Evolutionary conservation across 352 stramenopile genomes (phyloP).

Genomic region (Detonula confervacea): DNA sequence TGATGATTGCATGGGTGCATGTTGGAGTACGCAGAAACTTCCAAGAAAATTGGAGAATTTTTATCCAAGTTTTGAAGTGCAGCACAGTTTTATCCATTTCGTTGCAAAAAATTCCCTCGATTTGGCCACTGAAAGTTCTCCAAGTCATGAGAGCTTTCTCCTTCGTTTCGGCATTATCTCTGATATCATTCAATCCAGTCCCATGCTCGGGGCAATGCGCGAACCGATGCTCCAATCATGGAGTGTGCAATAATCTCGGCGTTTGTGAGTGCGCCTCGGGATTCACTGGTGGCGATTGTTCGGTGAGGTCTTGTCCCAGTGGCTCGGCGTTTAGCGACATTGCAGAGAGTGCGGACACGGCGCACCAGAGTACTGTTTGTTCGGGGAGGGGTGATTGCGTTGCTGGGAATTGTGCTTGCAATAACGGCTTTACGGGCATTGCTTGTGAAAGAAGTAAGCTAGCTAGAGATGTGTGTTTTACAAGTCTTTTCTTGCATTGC

Average conservation of each 20-base stretch:
- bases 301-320: slow-evolving; percentile 87
- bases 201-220: slow-evolving; percentile 27
- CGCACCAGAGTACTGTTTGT: slow-evolving; percentile 89
- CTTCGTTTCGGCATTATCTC: slow-evolving; percentile 3
- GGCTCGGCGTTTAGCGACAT: slow-evolving; percentile 77
- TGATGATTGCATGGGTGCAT: too few relatives aligned
- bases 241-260: slow-evolving; percentile 25
- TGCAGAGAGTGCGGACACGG: slow-evolving; percentile 59
- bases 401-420: slow-evolving; percentile 88
- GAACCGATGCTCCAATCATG: slow-evolving; percentile 48
- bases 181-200: slow-evolving; percentile 1
- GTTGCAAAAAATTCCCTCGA: too few relatives aligned
- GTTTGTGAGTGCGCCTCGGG: slow-evolving; percentile 87
- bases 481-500: too few relatives aligned
- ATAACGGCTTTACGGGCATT: slow-evolving; percentile 69
- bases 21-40: too few relatives aligned
- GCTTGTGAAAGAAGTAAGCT: slow-evolving; percentile 86
- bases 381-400: slow-evolving; percentile 90
- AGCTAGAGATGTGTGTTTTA: too few relatives aligned
- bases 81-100: too few relatives aligned
- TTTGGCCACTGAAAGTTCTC: too few relatives aligned
- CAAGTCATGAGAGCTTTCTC: slow-evolving; percentile 28
- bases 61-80: too few relatives aligned
- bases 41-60: too few relatives aligned
- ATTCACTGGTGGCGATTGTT: slow-evolving; percentile 91